Percentiles rank a stretch among this genome's conserved stretches.
Evolutionary conservation across 1,284 basidiomycete species (phyloP).

Genomic region (Cutaneotrichosporon curvatum): DNA sequence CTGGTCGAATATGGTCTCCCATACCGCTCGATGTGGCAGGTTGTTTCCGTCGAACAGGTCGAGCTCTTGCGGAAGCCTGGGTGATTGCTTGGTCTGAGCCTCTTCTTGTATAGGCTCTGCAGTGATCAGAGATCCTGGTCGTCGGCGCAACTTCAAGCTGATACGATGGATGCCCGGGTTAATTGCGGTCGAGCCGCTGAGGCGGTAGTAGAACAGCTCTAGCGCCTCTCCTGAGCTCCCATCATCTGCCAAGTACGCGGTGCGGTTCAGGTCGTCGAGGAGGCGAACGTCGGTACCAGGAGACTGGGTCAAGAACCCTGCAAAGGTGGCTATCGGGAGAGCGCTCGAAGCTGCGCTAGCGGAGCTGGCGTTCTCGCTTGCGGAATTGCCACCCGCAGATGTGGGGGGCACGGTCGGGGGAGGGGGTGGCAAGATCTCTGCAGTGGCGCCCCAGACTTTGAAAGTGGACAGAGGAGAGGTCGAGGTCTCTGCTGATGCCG

Average conservation of each 20-base stretch:
- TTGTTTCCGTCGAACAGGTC: constrained; percentile 42
- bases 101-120: too few species aligned
- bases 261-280: constrained; percentile 42
- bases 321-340: not conserved
- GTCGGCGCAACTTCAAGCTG: constrained; percentile 44
- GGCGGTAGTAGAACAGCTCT: constrained; percentile 47
- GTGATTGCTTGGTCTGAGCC: constrained; percentile 12
- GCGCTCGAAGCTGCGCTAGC: not conserved
- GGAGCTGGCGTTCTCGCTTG: constrained; percentile 8
- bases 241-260: constrained; percentile 47
- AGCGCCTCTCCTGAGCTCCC: constrained; percentile 42
- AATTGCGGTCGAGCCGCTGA: constrained; percentile 44
- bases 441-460: too few species aligned
- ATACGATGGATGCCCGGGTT: constrained; percentile 48
- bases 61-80: constrained; percentile 14
- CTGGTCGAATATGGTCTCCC: constrained; percentile 42
- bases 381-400: constrained; percentile 3
- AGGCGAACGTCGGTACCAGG: constrained; percentile 30
- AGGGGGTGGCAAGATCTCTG: too few species aligned
- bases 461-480: too few species aligned
- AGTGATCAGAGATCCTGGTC: too few species aligned
- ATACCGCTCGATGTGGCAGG: constrained; percentile 42
- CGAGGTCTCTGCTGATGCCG: not conserved
- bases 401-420: too few species aligned
- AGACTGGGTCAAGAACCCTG: constrained; percentile 12